phyloP scores from a whole-genome alignment of 108 stramenopile genomes.

The Halocafeteria seosinensis region DNA sequence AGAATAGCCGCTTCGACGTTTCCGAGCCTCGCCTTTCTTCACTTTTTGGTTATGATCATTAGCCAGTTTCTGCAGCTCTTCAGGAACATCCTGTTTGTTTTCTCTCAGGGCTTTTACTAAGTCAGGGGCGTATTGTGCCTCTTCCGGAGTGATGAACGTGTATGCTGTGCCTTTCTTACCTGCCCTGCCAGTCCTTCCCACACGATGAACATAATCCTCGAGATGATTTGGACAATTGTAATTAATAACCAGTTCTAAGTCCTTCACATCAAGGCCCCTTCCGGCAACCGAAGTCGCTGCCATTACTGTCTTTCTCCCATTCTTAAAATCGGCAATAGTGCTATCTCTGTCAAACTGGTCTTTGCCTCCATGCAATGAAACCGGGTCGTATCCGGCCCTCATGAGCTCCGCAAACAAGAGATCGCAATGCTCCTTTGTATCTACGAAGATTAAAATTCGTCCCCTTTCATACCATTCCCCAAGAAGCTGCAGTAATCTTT shows the following conservation, averaged over 20 bases:
- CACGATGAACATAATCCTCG: constrained; percentile 94
- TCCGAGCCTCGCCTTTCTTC: constrained; percentile 69
- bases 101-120: constrained; percentile 71
- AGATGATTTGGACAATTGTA: constrained; percentile 89
- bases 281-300: constrained; percentile 84
- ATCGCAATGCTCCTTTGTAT: constrained; percentile 80
- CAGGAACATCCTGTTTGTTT: constrained; percentile 61
- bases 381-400: constrained; percentile 61
- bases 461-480: constrained; percentile 81
- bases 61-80: constrained; percentile 59
- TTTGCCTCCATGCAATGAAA: constrained; percentile 92
- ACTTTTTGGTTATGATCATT: constrained; percentile 77
- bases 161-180: constrained; percentile 75
- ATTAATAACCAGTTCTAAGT: constrained; percentile 63
- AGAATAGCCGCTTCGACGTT: constrained; percentile 74
- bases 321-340: constrained; percentile 91
- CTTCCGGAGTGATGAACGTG: constrained; percentile 82
- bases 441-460: constrained; percentile 79
- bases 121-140: constrained; percentile 81
- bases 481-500: constrained; percentile 78
- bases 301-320: constrained; percentile 59
- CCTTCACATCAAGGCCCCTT: constrained; percentile 83
- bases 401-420: constrained; percentile 74
- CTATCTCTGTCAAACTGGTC: constrained; percentile 96
- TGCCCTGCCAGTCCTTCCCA: constrained; percentile 89